Evolutionary conservation across 441 rosid species (phyloP).

Genomic region (Viola pubescens): DNA sequence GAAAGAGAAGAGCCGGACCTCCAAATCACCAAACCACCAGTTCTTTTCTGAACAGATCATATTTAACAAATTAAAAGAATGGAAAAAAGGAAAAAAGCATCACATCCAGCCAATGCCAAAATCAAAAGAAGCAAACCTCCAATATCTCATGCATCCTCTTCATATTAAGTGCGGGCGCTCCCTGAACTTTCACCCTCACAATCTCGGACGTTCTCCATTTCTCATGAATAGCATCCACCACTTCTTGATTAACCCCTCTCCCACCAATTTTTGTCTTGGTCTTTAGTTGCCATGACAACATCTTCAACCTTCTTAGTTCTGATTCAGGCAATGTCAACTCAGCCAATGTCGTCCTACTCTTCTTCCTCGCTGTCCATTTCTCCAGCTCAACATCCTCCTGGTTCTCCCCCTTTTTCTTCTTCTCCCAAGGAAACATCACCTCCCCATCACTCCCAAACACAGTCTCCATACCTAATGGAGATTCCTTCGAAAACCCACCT

Average conservation of each 20-base stretch:
- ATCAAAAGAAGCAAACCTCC: slow-evolving; percentile 56
- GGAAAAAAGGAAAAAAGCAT: slow-evolving; percentile 6
- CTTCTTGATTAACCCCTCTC: slow-evolving; percentile 63
- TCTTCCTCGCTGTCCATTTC: slow-evolving; percentile 45
- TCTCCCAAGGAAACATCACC: slow-evolving; percentile 84
- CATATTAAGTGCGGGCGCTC: slow-evolving; percentile 83
- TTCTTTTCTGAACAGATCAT: slow-evolving; percentile 54
- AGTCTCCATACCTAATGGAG: slow-evolving; percentile 36
- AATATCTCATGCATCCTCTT: slow-evolving; percentile 77
- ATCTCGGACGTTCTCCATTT: slow-evolving; percentile 76
- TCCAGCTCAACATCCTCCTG: slow-evolving; percentile 22
- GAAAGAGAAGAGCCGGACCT: slow-evolving; percentile 77
- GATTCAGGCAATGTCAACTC: slow-evolving; percentile 68
- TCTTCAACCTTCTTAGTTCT: slow-evolving; percentile 73
- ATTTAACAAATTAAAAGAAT: not conserved
- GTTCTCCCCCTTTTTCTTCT: slow-evolving; percentile 24
- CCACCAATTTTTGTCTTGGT: slow-evolving; percentile 54
- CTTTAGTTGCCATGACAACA: slow-evolving; percentile 55
- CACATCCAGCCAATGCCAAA: slow-evolving; percentile 13
- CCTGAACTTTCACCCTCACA: slow-evolving; percentile 77
- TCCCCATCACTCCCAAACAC: slow-evolving; percentile 40
- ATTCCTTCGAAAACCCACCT: slow-evolving; percentile 52
- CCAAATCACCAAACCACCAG: slow-evolving; percentile 96
- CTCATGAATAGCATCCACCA: slow-evolving; percentile 64
- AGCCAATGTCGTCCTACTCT: slow-evolving; percentile 58